A percentile compares a stretch with the other conserved stretches of the same genome.
phyloP scores from a whole-genome alignment of 164 flowering plant genomes.

The Nelumbo lutea region DNA sequence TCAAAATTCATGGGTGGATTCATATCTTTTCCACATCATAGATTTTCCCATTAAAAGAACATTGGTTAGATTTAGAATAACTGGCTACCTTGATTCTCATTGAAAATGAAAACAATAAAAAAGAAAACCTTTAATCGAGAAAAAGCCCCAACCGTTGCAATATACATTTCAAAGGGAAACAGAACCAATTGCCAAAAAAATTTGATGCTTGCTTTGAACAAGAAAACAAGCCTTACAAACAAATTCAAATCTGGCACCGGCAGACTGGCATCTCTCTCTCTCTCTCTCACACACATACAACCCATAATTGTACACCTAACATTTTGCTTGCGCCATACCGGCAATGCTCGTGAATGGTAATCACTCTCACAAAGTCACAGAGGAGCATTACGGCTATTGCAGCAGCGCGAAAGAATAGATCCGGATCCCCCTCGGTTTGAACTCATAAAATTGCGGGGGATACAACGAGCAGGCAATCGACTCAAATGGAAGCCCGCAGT shows the following conservation, averaged over 20 bases:
- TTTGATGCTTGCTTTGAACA: constrained; percentile 24
- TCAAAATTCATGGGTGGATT: too few species aligned
- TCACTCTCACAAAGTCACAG: not conserved
- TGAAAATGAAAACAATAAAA: too few species aligned
- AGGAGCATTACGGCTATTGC: not conserved
- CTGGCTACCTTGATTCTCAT: too few species aligned
- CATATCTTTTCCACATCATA: too few species aligned
- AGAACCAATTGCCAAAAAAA: constrained; percentile 27
- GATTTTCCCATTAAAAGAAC: too few species aligned
- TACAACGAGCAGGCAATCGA: constrained; percentile 22
- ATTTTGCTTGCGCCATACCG: not conserved
- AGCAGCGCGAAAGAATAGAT: not conserved
- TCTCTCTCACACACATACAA: constrained; percentile 1
- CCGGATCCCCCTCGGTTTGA: not conserved
- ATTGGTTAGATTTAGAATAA: too few species aligned
- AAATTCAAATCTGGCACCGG: constrained; percentile 10
- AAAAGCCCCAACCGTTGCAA: constrained; percentile 13
- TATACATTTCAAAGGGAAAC: constrained; percentile 34
- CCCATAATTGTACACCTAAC: constrained; percentile 3
- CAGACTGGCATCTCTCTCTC: constrained; percentile 9
- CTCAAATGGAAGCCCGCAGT: constrained; percentile 31
- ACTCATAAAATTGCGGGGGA: not conserved
- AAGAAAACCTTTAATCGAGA: not conserved
- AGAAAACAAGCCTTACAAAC: constrained; percentile 25
- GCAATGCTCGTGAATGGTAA: not conserved